Base-by-base conservation (phyloP, 2,329 filamentous ascomycete genomes). In the Calonectria pteridis region DNA sequence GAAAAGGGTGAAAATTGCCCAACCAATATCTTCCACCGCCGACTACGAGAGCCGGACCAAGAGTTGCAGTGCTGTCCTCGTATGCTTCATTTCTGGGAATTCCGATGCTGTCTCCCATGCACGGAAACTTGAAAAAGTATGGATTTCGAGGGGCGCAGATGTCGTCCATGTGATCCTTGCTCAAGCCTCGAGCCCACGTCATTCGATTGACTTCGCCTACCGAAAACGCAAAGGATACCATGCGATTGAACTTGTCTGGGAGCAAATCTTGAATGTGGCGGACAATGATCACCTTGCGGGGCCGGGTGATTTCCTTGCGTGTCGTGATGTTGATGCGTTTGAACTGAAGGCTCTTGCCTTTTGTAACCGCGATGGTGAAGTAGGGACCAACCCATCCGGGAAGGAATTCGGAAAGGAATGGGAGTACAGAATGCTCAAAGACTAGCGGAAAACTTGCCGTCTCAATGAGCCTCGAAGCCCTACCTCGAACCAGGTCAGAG, bases 41-140 rank as follows among this genome's bases (percentile, higher is more conserved):
- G 1, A 87, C 77, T 13, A 79, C 78, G 7, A 88, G 69, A 33
- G 84, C 85, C 0, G 86, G 86, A 0, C 86, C 86, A 9, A 88
- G 77, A 1, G 86, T 88, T 20, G 86, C 84, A 0, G 85, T 87
- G 43, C 79, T 82, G 43, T 86, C 84, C 1, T 82, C 79, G 66
- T 79, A 80, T 6, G 73, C 70, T 4, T 78, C 81, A 18, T 78
- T 78, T 1, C 81, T 82, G 7, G 71, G 76, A 18, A 85, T 79
- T 11, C 86, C 86, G 49, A 88, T 86, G 72, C 85, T 87, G 63
- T 88, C 86, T 3, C 86, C 86, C 86, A 88, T 88, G 67, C 85
- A 84, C 4, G 84, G 86, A n/a, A 75, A 82, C 46, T 77, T 75
- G 75, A 87, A 88, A 74, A 82, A 85, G 59, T 86, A 87, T 2